Conservation (phyloP, 176 grass and related monocot genomes). For the Aegilops speltoides region DNA sequence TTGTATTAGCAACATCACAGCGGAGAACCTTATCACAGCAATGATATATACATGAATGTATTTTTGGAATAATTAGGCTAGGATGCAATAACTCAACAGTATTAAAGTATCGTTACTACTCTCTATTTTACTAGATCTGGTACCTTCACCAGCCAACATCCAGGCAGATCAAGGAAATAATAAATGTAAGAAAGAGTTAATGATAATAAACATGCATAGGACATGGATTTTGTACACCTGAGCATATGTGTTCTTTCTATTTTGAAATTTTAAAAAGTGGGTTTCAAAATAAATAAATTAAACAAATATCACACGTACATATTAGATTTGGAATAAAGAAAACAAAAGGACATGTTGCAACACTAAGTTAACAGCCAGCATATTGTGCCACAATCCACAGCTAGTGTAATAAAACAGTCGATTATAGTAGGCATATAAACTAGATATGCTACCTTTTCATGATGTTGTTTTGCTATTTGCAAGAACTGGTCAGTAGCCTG, state of each 20-base stretch:
- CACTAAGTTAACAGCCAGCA: neutral
- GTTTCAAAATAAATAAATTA: no score
- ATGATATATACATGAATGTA: neutral
- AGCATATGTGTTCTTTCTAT: neutral
- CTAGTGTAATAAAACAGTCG: neutral
- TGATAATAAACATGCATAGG: neutral
- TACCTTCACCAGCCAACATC: neutral
- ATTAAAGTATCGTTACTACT: neutral
- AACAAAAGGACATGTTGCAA: neutral
- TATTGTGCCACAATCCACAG: conserved; percentile 1
- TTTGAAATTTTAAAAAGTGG: neutral
- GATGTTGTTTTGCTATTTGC: conserved; percentile 77
- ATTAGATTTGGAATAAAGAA: neutral
- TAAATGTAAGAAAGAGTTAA: neutral
- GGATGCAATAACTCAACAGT: neutral
- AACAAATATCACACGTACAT: no score
- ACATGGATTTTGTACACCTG: neutral
- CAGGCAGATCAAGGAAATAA: neutral
- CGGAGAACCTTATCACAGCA: conserved; percentile 9
- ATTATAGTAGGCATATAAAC: conserved; percentile 26
- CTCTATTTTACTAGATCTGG: neutral
- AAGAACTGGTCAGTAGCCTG: conserved; percentile 95
- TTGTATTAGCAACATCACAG: conserved; percentile 1
- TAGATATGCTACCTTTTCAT: conserved; percentile 75
- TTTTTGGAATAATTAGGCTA: neutral